Base-by-base conservation (phyloP, 2,329 filamentous ascomycete species). In the Chaetomium sp. region DNA sequence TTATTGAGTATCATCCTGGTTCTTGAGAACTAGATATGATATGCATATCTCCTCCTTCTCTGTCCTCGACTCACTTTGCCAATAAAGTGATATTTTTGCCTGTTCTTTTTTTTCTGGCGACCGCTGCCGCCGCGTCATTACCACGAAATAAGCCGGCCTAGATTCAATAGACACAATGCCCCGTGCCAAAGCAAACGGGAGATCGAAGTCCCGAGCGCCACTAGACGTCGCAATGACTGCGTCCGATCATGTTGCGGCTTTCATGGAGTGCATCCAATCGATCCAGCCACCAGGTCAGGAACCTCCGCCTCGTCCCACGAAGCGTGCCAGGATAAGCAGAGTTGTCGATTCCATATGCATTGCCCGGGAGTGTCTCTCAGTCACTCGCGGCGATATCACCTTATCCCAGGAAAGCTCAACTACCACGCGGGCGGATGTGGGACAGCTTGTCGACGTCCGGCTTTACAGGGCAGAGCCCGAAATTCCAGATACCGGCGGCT, bases 271-370 rank as follows among this genome's bases (percentile, higher is more conserved):
- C 10, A 5, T 71, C 33, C 58, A 23, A 21, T 63, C 65, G 1
- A 38, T 62, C 16, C 51, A 64, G 3, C 8, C 53, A 1, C 29
- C 35, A 21, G 38, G 35, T 9, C 38, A 54, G n/a, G 55, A 65
- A 9, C 10, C n/a, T 4, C 21, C 42, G 9, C 53, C 62, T 19
- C 69, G 57, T 5, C 67, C 70, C 7, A 27, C 58, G 10, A 72
- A 72, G 64, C 70, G 71, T 8, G 49, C 59, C 27, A 71, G 64
- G 45, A 65, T 62, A 12, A 19, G 49, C 3, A 47, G 25, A 38
- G 27, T 13, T 19, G 35, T 35, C 25, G 60, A 63, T 29, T 62
- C 67, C 1, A 64, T 72, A 27, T 68, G 65, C 25, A 56, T 72
- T 29, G 69, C 63, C 4, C 68, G 69, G 12, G 64, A 69, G 35